Conservation (phyloP, 129 eudicot species). For the Erigeron canadensis region DNA sequence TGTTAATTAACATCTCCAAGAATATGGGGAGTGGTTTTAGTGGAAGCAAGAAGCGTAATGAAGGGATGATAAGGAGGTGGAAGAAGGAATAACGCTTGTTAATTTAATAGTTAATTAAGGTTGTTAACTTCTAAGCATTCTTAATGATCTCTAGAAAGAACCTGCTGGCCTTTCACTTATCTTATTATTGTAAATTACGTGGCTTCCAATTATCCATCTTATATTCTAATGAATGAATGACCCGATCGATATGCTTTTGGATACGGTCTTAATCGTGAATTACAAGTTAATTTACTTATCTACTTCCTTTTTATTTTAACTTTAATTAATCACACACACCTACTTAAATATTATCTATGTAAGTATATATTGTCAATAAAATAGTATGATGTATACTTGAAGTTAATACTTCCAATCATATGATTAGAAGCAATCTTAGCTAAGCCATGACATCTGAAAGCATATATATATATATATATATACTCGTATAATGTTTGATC, state of each 20-base stretch:
- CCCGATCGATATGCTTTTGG: constrained; percentile 7
- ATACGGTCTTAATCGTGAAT: background rate
- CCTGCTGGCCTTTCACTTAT: constrained; percentile 24
- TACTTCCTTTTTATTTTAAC: background rate
- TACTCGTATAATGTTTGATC: background rate
- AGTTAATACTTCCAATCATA: background rate
- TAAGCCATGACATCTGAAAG: constrained; percentile 25
- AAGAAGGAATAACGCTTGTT: constrained; percentile 33
- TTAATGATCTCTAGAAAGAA: constrained; percentile 36
- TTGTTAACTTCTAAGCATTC: constrained; percentile 27
- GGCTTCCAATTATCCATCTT: constrained; percentile 24
- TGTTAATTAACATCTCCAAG: constrained; percentile 21
- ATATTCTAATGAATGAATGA: constrained; percentile 22
- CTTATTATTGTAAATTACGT: constrained; percentile 12
- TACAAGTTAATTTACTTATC: constrained; percentile 18
- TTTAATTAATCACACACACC: background rate
- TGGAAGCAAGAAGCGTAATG: constrained; percentile 34
- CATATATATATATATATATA: too few relatives aligned
- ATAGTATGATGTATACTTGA: background rate
- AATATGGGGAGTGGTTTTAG: constrained; percentile 20
- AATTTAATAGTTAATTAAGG: constrained; percentile 9
- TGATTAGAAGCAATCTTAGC: constrained; percentile 6
- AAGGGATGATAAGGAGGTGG: constrained; percentile 33
- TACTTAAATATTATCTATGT: too few relatives aligned
- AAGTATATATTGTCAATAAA: background rate